Evolutionary conservation across 83 land plant species (phyloP), one percentile per base, ranked within the genome.

Genomic region (Thuja plicata): DNA sequence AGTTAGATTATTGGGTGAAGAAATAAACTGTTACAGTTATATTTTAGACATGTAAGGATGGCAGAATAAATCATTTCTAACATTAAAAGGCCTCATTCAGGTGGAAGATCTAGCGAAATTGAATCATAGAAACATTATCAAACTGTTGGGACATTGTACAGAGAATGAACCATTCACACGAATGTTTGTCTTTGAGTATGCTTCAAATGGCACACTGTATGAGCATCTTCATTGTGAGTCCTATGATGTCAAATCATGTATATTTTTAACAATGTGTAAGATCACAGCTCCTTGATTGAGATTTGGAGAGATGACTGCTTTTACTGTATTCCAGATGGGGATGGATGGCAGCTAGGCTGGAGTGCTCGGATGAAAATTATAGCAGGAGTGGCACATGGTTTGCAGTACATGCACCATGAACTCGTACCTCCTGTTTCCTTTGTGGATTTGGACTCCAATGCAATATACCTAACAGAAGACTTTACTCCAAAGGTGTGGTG

Each of bases 181-280:
- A 57, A 97, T 98, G 97, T 91, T 98, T 74, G 93, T 98, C 76
- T 97, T 98, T 87, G 95, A 98, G 86, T 98, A 98, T 92, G 97
- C 97, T 86, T 95, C 97, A 73, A 97, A 98, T 90, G 99, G 99
- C 55, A 98, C 99, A 60, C 88, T 98, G 38, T 90, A 91, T 90
- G 99, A 98, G 90, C 99, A 98, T 71, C 94, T 98, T 30, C 99
- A 98, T 87, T 94, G 99, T 97, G 91, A 91, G 94, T 88, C 8
- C 43, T 45, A 83, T 48, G 24, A 46, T 46, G n/a, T 41, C 54
- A 83, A 19, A 34, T 83, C 7, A 21, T 13, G 84, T 30, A 15
- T 40, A 41, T n/a, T 45, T 27, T 46, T n/a, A 27, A n/a, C 5
- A 27, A 30, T 52, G 30, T 83, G 54, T 45, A 30, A n/a, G 1